phyloP scores from a whole-genome alignment of 208 protist species.

The Leishmania braziliensis region DNA sequence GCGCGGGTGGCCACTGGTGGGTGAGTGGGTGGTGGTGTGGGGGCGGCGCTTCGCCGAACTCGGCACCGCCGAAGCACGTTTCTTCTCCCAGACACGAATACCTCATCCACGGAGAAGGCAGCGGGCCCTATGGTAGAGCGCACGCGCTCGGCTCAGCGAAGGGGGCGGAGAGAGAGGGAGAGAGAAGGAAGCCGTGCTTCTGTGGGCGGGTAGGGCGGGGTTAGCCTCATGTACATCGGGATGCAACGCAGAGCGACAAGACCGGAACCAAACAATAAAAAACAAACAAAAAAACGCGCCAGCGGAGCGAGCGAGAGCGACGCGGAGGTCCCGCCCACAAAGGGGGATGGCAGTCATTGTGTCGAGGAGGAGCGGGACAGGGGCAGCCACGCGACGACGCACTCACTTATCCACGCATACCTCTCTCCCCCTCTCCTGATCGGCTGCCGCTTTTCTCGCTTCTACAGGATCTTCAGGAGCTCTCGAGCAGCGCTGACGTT shows the following conservation, averaged over 20 bases:
- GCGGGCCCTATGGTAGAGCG: not conserved
- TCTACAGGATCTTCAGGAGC: constrained; percentile 18
- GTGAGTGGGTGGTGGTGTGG: too few species aligned
- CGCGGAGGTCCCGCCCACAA: not conserved
- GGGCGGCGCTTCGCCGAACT: too few species aligned
- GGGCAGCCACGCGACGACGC: not conserved
- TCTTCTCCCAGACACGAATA: not conserved
- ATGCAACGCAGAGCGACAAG: not conserved
- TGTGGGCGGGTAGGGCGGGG: not conserved
- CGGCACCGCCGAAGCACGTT: too few species aligned
- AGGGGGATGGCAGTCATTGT: not conserved
- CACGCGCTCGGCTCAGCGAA: too few species aligned
- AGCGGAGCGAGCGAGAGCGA: not conserved
- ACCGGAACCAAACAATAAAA: not conserved
- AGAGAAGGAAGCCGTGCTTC: not conserved
- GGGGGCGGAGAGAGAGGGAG: not conserved
- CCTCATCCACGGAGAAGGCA: not conserved
- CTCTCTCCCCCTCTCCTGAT: not conserved
- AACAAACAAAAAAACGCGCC: not conserved
- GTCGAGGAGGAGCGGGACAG: not conserved
- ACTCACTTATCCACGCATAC: not conserved
- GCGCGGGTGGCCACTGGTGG: not conserved
- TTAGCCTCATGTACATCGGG: not conserved
- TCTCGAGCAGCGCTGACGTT: constrained; percentile 35
- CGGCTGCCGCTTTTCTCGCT: not conserved